Conservation (phyloP, 2,329 filamentous ascomycete genomes). For the Aspergillus fumigatus region DNA sequence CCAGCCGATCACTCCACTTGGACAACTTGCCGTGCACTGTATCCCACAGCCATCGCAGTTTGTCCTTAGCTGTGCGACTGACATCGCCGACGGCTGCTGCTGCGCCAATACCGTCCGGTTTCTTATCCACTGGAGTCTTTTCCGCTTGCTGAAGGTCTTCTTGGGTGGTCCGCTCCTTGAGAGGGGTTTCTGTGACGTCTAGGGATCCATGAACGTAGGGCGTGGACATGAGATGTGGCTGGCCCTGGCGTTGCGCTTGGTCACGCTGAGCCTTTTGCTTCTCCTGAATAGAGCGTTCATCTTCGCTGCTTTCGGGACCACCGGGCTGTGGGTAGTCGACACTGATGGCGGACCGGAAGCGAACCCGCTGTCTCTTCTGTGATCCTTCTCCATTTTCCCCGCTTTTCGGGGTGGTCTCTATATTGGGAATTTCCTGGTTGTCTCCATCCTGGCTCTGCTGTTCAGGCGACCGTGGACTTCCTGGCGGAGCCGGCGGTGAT, state of each 20-base stretch:
- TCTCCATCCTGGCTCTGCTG: not conserved
- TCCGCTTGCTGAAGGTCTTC: not conserved
- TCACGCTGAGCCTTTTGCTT: slow-evolving; percentile 11
- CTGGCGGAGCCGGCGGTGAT: not conserved
- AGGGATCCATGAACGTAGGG: slow-evolving; percentile 22
- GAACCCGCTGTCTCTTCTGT: slow-evolving; percentile 6
- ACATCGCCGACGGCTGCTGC: not conserved
- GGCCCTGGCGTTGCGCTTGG: slow-evolving; percentile 3
- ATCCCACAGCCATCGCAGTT: not conserved
- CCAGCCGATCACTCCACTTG: slow-evolving; percentile 16
- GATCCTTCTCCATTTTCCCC: not conserved
- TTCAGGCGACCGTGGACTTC: not conserved
- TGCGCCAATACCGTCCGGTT: not conserved
- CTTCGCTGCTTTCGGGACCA: not conserved
- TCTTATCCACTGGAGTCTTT: slow-evolving; percentile 1
- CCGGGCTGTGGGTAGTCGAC: not conserved
- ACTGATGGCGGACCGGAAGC: slow-evolving; percentile 12
- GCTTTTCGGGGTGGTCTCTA: not conserved
- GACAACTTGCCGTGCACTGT: slow-evolving; percentile 13
- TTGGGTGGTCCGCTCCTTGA: slow-evolving; percentile 3
- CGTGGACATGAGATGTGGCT: slow-evolving; percentile 13
- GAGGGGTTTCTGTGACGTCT: slow-evolving; percentile 24
- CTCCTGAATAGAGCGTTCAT: not conserved
- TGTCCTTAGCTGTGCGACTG: not conserved
- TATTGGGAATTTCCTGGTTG: not conserved